Percentiles rank a stretch among this genome's conserved stretches.
Evolutionary conservation across 306 rosid genomes (phyloP).

Genomic region (Pyrus pyrifolia): DNA sequence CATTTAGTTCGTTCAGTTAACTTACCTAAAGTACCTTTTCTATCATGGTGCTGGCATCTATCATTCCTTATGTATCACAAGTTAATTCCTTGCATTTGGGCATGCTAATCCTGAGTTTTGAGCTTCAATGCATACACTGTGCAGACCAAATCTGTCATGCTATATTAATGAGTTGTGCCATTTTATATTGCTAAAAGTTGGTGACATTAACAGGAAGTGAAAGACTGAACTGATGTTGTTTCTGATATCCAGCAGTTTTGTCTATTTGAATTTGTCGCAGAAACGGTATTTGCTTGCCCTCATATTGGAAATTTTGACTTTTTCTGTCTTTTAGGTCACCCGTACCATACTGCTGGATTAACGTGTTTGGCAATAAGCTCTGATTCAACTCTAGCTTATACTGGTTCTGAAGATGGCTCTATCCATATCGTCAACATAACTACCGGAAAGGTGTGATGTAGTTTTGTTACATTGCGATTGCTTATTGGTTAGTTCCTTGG

Average conservation of each 20-base stretch:
- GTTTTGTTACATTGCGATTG: conserved; percentile 10
- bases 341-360: conserved; percentile 68
- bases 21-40: not conserved
- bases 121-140: not conserved
- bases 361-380: conserved; percentile 77
- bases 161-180: not conserved
- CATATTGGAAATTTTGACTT: not conserved
- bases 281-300: not conserved
- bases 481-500: not conserved
- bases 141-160: not conserved
- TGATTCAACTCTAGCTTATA: conserved; percentile 59
- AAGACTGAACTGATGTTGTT: not conserved
- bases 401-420: conserved; percentile 86
- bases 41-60: not conserved
- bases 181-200: not conserved
- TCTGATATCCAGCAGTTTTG: not conserved
- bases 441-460: conserved; percentile 61
- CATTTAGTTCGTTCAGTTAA: not conserved
- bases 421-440: conserved; percentile 64
- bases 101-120: not conserved
- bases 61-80: not conserved
- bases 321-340: conserved; percentile 57
- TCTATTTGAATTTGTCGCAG: not conserved
- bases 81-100: not conserved
- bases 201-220: not conserved